phyloP scores from a whole-genome alignment of 139 green algal genomes.

The Tetraselmis striata region DNA sequence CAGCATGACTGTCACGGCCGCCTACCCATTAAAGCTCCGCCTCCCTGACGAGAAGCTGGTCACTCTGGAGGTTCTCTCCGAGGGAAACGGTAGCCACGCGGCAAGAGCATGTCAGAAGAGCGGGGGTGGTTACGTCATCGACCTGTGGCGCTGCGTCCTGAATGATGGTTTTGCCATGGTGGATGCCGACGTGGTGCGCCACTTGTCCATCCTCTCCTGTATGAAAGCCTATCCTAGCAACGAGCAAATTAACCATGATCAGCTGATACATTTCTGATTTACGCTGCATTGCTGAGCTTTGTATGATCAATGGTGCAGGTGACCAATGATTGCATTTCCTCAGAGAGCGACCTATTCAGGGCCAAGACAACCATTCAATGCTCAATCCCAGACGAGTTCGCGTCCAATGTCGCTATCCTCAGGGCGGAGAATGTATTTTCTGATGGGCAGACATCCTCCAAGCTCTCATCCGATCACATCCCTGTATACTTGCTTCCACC shows the following conservation, averaged over 20 bases:
- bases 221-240: neutral
- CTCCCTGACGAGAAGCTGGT: neutral
- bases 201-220: neutral
- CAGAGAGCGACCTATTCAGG: neutral
- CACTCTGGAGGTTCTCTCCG: neutral
- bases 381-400: neutral
- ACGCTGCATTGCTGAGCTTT: neutral
- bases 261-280: neutral
- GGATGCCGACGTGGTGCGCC: neutral
- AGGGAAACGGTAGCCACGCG: neutral
- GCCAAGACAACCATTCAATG: neutral
- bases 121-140: neutral
- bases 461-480: neutral
- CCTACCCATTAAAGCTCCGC: too few species aligned
- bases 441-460: neutral
- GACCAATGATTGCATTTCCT: neutral
- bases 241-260: too few species aligned
- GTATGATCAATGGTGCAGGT: neutral
- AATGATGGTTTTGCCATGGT: neutral
- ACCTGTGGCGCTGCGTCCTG: neutral
- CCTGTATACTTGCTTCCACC: neutral
- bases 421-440: neutral
- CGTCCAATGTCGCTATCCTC: too few species aligned
- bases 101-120: neutral
- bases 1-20: too few species aligned